These are phyloP conservation scores for Camellia lanceoleosa DNA, from an alignment of 148 eudicot genomes.

Conservation along the genomic window DNA sequence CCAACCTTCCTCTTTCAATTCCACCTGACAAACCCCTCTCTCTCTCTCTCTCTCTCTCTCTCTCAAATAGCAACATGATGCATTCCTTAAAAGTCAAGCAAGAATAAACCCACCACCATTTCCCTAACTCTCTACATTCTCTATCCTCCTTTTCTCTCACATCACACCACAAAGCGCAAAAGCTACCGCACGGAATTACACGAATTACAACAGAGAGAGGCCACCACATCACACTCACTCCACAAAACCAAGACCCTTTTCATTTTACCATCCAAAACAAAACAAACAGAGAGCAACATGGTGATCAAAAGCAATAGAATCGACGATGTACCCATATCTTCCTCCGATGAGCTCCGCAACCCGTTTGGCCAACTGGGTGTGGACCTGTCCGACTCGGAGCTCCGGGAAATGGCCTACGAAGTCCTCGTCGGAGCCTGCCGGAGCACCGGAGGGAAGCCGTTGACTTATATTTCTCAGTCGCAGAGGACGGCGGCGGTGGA, in stretches of 20 bases:
- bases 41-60: too few relatives aligned
- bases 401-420: constrained; percentile 89
- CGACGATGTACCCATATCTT: background rate
- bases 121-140: background rate
- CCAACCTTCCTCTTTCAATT: background rate
- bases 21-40: too few relatives aligned
- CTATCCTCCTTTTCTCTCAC: background rate
- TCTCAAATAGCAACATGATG: background rate
- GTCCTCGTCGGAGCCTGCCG: constrained; percentile 74
- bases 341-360: constrained; percentile 19
- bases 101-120: constrained; percentile 25
- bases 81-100: constrained; percentile 52
- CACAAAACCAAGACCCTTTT: background rate
- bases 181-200: background rate
- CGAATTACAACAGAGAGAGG: background rate
- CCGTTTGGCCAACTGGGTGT: constrained; percentile 53
- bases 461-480: constrained; percentile 61
- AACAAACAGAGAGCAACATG: background rate
- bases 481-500: constrained; percentile 23
- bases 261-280: background rate
- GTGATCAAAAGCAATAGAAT: constrained; percentile 3
- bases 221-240: background rate
- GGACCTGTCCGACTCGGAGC: constrained; percentile 53
- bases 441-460: constrained; percentile 62
- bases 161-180: background rate